phyloP scores from a whole-genome alignment of 495 filamentous ascomycete species.

The Xylaria nigripes region DNA sequence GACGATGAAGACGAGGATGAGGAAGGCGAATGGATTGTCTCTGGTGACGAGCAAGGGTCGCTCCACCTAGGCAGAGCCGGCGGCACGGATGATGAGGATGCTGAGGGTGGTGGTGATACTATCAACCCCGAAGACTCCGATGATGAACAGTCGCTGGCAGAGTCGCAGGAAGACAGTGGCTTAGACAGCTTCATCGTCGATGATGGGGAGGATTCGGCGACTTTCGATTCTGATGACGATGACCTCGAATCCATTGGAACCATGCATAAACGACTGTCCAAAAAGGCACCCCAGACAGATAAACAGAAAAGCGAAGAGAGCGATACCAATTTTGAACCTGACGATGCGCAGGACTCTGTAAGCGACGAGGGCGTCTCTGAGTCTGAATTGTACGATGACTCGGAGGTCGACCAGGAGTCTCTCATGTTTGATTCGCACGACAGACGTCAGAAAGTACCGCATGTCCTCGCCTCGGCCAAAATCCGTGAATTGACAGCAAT shows the following conservation, averaged over 20 bases:
- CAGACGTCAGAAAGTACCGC: slow-evolving; percentile 28
- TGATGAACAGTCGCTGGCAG: slow-evolving; percentile 36
- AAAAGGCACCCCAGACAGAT: slow-evolving; percentile 11
- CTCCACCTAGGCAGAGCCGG: slow-evolving; percentile 65
- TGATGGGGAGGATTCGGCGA: slow-evolving; percentile 27
- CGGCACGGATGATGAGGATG: slow-evolving; percentile 74
- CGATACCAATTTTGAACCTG: slow-evolving; percentile 21
- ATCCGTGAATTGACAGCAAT: slow-evolving; percentile 76
- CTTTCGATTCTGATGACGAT: slow-evolving; percentile 29
- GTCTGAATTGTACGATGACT: slow-evolving; percentile 34
- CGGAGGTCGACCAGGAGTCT: slow-evolving; percentile 32
- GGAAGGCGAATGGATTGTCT: slow-evolving; percentile 68
- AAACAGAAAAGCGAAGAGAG: slow-evolving; percentile 12
- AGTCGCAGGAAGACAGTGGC: slow-evolving; percentile 38
- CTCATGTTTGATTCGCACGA: slow-evolving; percentile 4
- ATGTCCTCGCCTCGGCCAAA: slow-evolving; percentile 71
- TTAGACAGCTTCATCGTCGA: slow-evolving; percentile 40
- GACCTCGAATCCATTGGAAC: slow-evolving; percentile 34
- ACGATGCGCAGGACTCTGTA: slow-evolving; percentile 30
- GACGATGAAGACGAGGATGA: slow-evolving; percentile 59
- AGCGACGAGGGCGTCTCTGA: slow-evolving; percentile 29
- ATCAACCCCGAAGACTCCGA: slow-evolving; percentile 56
- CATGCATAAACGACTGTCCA: slow-evolving; percentile 28
- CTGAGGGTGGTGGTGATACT: slow-evolving; percentile 76
- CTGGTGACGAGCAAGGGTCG: slow-evolving; percentile 48